Percentiles rank a stretch among this genome's conserved stretches.
These are phyloP conservation scores for Lentinula edodes DNA, from an alignment of 768 basidiomycete genomes.

Conservation along the genomic window DNA sequence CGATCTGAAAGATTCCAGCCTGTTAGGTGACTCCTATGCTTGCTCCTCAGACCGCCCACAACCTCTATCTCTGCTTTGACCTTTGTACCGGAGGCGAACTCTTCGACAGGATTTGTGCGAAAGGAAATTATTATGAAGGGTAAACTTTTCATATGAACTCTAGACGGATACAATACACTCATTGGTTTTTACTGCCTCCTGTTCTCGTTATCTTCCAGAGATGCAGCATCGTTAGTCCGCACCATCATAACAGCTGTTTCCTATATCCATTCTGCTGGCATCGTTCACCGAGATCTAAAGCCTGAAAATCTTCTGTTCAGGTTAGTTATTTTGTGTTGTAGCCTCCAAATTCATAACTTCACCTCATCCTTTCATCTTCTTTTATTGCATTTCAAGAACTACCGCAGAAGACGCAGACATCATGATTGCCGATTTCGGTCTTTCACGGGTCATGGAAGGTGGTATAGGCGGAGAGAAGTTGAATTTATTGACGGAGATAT, in stretches of 20 bases:
- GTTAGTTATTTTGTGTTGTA: background rate
- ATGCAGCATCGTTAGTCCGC: constrained; percentile 84
- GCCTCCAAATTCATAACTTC: background rate
- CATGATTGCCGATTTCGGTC: constrained; percentile 96
- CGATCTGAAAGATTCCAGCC: too few relatives aligned
- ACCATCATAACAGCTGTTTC: constrained; percentile 84
- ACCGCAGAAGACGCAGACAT: constrained; percentile 88
- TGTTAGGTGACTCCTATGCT: background rate
- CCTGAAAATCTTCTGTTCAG: constrained; percentile 98
- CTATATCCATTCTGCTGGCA: constrained; percentile 87
- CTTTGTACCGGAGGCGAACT: constrained; percentile 96
- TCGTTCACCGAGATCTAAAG: constrained; percentile 95
- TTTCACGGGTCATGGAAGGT: constrained; percentile 87
- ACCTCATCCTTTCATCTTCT: background rate
- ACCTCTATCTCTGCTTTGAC: constrained; percentile 92
- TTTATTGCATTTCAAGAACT: constrained; percentile 24
- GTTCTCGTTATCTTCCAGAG: constrained; percentile 28
- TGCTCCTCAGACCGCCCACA: constrained; percentile 68
- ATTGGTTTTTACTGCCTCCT: background rate
- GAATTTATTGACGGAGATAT: constrained; percentile 87
- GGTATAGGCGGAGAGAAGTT: constrained; percentile 90
- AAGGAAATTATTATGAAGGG: constrained; percentile 93
- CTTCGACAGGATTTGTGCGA: constrained; percentile 98
- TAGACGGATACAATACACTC: constrained; percentile 19
- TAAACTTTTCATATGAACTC: constrained; percentile 28